A percentile compares a stretch with the other conserved stretches of the same genome.
Evolutionary conservation across 1,284 basidiomycete species (phyloP).

Genomic region (Blastosporella zonata): DNA sequence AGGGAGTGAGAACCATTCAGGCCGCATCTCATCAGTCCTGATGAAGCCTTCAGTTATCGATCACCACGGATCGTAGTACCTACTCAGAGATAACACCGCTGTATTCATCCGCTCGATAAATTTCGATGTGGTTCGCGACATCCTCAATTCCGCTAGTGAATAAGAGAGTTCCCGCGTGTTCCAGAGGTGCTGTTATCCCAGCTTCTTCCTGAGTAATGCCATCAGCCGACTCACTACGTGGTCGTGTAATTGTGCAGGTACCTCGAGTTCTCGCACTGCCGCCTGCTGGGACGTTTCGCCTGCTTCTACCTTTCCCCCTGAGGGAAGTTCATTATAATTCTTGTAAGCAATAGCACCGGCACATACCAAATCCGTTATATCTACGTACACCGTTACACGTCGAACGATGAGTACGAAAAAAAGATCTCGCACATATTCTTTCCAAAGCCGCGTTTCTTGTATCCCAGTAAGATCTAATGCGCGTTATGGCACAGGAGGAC

Average conservation of each 20-base stretch:
- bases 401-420: background rate
- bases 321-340: background rate
- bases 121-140: constrained; percentile 63
- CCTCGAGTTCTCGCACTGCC: constrained; percentile 64
- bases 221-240: background rate
- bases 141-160: constrained; percentile 52
- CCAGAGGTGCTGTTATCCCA: constrained; percentile 59
- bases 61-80: constrained; percentile 19
- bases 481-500: background rate
- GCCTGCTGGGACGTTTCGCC: constrained; percentile 60
- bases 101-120: constrained; percentile 58
- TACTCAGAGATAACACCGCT: constrained; percentile 60
- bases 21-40: constrained; percentile 70
- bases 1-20: constrained; percentile 55
- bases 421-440: constrained; percentile 45
- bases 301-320: constrained; percentile 66
- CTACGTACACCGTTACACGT: constrained; percentile 30
- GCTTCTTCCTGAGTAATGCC: constrained; percentile 66
- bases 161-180: constrained; percentile 57
- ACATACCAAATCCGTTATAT: constrained; percentile 64
- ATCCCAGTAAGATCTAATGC: constrained; percentile 53
- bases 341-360: background rate
- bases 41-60: background rate
- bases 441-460: constrained; percentile 73
- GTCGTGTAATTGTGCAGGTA: constrained; percentile 20